Percentiles rank a stretch among this genome's conserved stretches.
Conservation (phyloP, 208 protist genomes). For the Trypanosoma scelopori region DNA sequence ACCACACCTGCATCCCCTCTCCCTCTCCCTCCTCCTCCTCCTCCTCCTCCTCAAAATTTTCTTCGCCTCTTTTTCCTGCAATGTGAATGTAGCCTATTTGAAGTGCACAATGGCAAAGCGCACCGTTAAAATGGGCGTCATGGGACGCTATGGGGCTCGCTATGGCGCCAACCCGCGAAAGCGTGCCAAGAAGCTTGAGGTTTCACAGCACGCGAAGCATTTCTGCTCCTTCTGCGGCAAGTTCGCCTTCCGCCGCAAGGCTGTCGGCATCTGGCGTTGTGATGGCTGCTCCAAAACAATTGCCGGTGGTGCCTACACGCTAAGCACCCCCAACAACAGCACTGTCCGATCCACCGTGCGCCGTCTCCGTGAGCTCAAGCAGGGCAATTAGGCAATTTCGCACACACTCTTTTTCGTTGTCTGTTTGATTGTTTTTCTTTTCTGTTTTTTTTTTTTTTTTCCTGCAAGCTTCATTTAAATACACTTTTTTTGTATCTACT, state of each 20-base stretch:
- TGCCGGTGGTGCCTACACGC: constrained; percentile 97
- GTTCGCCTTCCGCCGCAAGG: constrained; percentile 95
- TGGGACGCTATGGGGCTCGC: constrained; percentile 99
- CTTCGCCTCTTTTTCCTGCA: constrained; percentile 26
- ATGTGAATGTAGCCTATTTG: constrained; percentile 17
- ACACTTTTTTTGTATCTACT: constrained; percentile 2
- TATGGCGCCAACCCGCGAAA: constrained; percentile 99
- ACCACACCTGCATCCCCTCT: no score
- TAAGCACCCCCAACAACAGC: constrained; percentile 95
- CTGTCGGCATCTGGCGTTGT: constrained; percentile 99
- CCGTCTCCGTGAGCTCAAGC: constrained; percentile 96
- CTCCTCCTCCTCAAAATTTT: constrained; percentile 23
- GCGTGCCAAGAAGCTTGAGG: constrained; percentile 99
- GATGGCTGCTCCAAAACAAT: constrained; percentile 96
- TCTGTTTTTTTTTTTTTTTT: constrained; percentile 12
- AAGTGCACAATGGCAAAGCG: constrained; percentile 92
- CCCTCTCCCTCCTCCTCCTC: no score
- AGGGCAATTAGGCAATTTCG: constrained; percentile 13
- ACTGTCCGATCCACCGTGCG: constrained; percentile 97
- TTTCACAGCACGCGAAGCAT: constrained; percentile 98
- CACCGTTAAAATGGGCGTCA: constrained; percentile 99
- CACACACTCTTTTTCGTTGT: constrained; percentile 13
- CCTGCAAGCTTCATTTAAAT: neutral
- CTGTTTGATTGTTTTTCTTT: constrained; percentile 18
- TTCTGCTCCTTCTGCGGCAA: constrained; percentile 99